Base-by-base conservation (phyloP, 768 basidiomycete species). In the Mycena capillaripes region DNA sequence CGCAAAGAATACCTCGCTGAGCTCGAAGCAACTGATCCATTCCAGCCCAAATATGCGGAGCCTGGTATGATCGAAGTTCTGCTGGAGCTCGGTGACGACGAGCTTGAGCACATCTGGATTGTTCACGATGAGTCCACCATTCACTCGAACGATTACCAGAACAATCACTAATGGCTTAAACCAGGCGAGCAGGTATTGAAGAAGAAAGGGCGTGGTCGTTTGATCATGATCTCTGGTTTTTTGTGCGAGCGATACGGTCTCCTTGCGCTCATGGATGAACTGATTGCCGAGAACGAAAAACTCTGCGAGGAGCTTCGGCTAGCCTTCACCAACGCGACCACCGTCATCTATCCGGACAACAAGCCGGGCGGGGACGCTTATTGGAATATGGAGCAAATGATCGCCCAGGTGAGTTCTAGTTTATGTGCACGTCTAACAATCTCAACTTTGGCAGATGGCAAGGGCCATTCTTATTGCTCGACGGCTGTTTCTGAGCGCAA, bases 171-270 rank as follows among this genome's bases (percentile, higher is more conserved):
- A 17, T 78, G 76, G 73, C 67, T 77, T 0, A 38, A 50, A 21
- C 40, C 69, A 21, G 74, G 68, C 3, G 61, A 77, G 50, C 73
- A 73, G 70, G 68, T 69, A 44, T 70, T 79, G 3, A 46, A 66
- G 21, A 74, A 79, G 55, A 79, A 79, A 30, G 69, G 76, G 3
- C 63, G 73, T 25, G 78, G 77, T 16, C 48, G 69, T 19, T 70
- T 67, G 23, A 69, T 78, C 36, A 77, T 77, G 63, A 57, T 77
- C 27, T 78, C 72, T 0, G 76, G 71, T 48, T 79, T 76, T 44
- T 67, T 79, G 42, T 65, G 64, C 34, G 71, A 79, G 40, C 65
- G 64, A 17, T 72, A 72, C 27, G 77, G 75, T 12, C 44, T 55
- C 6, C 75, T 79, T 36, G 67, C 57, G 10, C 61, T 79, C 25